Conservation (phyloP, 2,329 filamentous ascomycete species). For the Diaporthe vaccinii region DNA sequence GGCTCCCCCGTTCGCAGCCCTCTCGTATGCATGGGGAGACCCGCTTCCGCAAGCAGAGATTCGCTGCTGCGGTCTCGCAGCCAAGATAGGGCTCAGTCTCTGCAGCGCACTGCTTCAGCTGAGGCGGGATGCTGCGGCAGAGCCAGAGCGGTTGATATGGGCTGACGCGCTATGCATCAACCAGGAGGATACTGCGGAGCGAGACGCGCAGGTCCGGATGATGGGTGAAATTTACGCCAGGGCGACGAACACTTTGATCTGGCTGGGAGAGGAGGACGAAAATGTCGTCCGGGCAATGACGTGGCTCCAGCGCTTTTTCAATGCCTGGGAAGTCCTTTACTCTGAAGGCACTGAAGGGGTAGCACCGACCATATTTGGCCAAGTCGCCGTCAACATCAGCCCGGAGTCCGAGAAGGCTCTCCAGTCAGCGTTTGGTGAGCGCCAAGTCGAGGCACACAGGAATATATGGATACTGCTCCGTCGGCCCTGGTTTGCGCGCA, state of each 20-base stretch:
- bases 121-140: no score
- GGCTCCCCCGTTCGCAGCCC: background rate
- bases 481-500: slow-evolving; percentile 1
- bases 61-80: background rate
- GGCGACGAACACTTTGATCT: background rate
- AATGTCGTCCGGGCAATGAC: background rate
- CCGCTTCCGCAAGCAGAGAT: background rate
- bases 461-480: background rate
- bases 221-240: slow-evolving; percentile 13
- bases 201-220: slow-evolving; percentile 6
- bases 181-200: background rate
- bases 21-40: background rate
- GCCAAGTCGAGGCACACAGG: background rate
- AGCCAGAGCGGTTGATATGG: background rate
- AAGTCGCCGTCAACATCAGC: background rate
- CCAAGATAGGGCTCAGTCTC: background rate
- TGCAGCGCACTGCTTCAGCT: background rate
- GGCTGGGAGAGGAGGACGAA: slow-evolving; percentile 14
- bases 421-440: background rate
- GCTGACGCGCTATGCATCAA: slow-evolving; percentile 30
- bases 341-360: background rate
- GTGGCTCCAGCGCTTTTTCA: background rate
- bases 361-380: background rate
- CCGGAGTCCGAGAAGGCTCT: background rate
- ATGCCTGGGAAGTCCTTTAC: no score